These are phyloP conservation scores for Plasmodium coatneyi DNA, from an alignment of 169 alveolate genomes.

Conservation along the genomic window DNA sequence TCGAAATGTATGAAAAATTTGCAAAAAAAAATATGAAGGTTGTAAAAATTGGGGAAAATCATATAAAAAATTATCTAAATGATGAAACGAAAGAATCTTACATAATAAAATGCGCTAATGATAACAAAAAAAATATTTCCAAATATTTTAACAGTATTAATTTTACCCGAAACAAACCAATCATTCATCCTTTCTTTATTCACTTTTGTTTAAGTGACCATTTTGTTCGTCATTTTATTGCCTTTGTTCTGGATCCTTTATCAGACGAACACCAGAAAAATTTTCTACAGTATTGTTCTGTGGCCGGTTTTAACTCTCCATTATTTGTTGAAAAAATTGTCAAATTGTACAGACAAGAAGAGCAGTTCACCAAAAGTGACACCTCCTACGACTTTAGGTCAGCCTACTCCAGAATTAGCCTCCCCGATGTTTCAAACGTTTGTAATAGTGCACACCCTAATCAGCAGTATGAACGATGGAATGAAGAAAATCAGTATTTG, in stretches of 20 bases:
- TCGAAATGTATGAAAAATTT: constrained; percentile 41
- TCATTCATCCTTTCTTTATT: constrained; percentile 70
- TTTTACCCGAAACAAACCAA: constrained; percentile 74
- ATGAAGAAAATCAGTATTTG: constrained; percentile 39
- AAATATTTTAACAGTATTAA: constrained; percentile 52
- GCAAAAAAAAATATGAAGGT: constrained; percentile 35
- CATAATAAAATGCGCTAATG: constrained; percentile 39
- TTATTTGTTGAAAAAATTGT: constrained; percentile 44
- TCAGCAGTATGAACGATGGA: constrained; percentile 3
- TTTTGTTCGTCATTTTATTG: constrained; percentile 44
- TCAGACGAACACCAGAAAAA: constrained; percentile 52
- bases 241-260: constrained; percentile 56
- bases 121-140: constrained; percentile 18
- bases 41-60: constrained; percentile 24
- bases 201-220: constrained; percentile 49
- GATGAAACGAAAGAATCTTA: constrained; percentile 7
- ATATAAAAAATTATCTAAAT: constrained; percentile 30
- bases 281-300: constrained; percentile 68
- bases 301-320: constrained; percentile 62
- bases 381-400: constrained; percentile 42
- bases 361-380: constrained; percentile 49
- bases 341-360: constrained; percentile 36
- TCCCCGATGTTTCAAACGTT: neutral
- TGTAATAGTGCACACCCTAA: neutral
- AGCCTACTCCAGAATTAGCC: constrained; percentile 39